Conservation (phyloP, 2,329 filamentous ascomycete genomes). For the Pseudocercospora pini-densiflorae region DNA sequence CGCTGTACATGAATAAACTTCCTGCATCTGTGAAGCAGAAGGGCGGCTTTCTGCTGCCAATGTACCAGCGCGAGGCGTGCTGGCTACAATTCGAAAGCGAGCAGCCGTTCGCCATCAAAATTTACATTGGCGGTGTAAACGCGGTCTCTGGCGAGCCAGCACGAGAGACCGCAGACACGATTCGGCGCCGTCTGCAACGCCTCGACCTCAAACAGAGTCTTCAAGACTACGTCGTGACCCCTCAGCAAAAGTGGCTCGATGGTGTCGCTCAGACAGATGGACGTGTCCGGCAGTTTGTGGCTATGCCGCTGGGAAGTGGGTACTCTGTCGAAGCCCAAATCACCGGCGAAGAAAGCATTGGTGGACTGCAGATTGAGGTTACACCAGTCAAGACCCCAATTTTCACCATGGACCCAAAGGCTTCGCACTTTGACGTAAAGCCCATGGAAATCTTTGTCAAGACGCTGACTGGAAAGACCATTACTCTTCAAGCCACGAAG, state of each 20-base stretch:
- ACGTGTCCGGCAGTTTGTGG: slow-evolving; percentile 54
- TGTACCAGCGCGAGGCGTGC: slow-evolving; percentile 53
- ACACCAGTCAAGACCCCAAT: slow-evolving; percentile 33
- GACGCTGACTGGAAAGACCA: slow-evolving; percentile 74
- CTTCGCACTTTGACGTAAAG: not conserved
- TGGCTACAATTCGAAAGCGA: slow-evolving; percentile 45
- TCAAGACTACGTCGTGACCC: slow-evolving; percentile 53
- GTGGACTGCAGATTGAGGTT: slow-evolving; percentile 54
- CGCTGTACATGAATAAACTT: slow-evolving; percentile 42
- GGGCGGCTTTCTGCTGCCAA: slow-evolving; percentile 53
- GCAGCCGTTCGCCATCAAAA: slow-evolving; percentile 43
- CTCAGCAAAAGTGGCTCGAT: slow-evolving; percentile 49
- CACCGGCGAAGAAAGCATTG: slow-evolving; percentile 47
- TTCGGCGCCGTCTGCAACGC: slow-evolving; percentile 28
- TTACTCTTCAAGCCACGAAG: slow-evolving; percentile 67
- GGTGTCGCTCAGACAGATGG: slow-evolving; percentile 45
- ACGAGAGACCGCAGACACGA: slow-evolving; percentile 34
- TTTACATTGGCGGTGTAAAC: slow-evolving; percentile 49
- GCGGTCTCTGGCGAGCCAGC: slow-evolving; percentile 46
- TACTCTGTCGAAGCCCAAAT: slow-evolving; percentile 54
- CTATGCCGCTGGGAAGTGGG: slow-evolving; percentile 49
- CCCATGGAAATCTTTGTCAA: slow-evolving; percentile 95
- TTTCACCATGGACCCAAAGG: no score
- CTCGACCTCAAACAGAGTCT: slow-evolving; percentile 35
- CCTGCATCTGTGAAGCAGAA: slow-evolving; percentile 44